phyloP scores from a whole-genome alignment of 2,329 filamentous ascomycete genomes.

The Aureobasidium sp. region DNA sequence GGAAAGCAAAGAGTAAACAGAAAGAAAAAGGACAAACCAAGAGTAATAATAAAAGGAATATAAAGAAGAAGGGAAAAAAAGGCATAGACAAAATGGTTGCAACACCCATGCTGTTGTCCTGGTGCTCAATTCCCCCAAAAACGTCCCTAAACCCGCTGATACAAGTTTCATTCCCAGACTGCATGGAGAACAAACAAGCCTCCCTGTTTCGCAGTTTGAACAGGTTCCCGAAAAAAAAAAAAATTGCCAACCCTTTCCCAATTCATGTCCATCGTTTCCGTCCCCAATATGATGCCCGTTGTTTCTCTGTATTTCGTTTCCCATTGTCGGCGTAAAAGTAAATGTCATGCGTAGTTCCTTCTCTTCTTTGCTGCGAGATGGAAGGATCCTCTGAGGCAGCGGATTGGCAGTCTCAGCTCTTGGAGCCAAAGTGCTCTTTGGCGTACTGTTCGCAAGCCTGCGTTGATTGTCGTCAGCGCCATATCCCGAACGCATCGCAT shows the following conservation, averaged over 20 bases:
- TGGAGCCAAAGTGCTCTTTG: slow-evolving; percentile 79
- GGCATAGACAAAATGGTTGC: neutral
- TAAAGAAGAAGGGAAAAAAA: neutral
- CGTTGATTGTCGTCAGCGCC: neutral
- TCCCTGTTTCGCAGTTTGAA: neutral
- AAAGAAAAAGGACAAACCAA: neutral
- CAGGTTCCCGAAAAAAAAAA: neutral
- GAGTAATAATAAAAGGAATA: neutral
- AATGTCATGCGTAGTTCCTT: neutral
- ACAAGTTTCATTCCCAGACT: neutral
- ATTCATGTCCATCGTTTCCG: neutral
- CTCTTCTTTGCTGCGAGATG: neutral
- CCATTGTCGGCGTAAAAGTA: neutral
- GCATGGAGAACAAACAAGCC: neutral
- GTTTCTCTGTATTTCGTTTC: neutral
- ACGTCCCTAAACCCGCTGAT: neutral
- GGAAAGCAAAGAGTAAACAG: neutral
- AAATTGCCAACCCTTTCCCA: too few relatives aligned
- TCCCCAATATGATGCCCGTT: neutral
- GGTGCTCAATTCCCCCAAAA: neutral
- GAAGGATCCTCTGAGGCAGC: neutral
- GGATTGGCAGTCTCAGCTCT: slow-evolving; percentile 26
- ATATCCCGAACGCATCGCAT: too few relatives aligned
- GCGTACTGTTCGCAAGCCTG: slow-evolving; percentile 88
- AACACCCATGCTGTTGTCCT: neutral